A percentile compares a stretch with the other conserved stretches of the same genome.
Conservation (phyloP, 2,329 filamentous ascomycete species). For the Fusarium armeniacum region DNA sequence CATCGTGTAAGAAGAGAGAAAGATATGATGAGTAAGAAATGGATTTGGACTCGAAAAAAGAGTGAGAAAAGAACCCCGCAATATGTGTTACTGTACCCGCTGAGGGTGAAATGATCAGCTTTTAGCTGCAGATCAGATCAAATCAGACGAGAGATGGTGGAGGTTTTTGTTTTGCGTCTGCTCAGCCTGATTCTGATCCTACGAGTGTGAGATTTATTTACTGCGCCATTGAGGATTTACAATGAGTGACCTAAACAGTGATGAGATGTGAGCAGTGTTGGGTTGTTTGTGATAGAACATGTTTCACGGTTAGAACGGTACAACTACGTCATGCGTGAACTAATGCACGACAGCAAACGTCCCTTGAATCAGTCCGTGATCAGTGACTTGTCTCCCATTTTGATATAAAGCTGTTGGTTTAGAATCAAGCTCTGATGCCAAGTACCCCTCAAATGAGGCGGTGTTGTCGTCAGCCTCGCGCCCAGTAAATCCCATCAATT, state of each 20-base stretch:
- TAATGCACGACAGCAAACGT: neutral
- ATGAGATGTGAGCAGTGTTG: neutral
- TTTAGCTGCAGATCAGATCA: constrained; percentile 20
- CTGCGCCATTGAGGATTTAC: constrained; percentile 5
- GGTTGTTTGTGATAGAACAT: neutral
- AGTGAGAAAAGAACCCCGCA: neutral
- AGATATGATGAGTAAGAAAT: constrained; percentile 1
- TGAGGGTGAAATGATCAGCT: constrained; percentile 6
- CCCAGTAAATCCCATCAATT: neutral
- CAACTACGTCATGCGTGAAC: constrained; percentile 9
- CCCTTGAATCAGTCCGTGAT: neutral
- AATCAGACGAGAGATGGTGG: neutral
- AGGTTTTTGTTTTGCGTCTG: neutral
- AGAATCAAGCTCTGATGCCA: neutral
- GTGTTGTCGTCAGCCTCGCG: neutral
- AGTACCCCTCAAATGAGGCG: neutral
- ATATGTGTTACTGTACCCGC: neutral
- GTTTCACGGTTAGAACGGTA: constrained; percentile 2
- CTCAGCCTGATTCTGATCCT: constrained; percentile 1
- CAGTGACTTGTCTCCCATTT: neutral
- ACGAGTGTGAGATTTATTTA: constrained; percentile 9
- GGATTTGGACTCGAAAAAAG: neutral
- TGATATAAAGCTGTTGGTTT: neutral
- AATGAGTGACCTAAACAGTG: neutral
- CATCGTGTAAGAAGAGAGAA: neutral